Evolutionary conservation across 1,139 yeast species (phyloP).

Genomic region (Candida albicans): DNA sequence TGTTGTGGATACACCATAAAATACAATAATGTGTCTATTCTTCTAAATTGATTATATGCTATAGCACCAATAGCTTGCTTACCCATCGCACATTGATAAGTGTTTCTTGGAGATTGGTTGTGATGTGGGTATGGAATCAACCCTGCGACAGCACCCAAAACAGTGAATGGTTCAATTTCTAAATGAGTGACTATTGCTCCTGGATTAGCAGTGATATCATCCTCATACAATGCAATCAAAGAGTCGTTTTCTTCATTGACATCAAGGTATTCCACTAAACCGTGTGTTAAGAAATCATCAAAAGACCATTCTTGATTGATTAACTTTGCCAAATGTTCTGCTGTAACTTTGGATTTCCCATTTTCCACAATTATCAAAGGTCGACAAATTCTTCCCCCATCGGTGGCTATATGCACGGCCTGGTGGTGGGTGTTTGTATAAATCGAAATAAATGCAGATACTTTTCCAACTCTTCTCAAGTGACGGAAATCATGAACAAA

Average conservation of each 20-base stretch:
- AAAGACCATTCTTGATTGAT: constrained; percentile 73
- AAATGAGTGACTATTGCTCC: constrained; percentile 69
- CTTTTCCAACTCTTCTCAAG: constrained; percentile 79
- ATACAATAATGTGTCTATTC: constrained; percentile 91
- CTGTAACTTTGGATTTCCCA: constrained; percentile 68
- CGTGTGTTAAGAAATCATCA: constrained; percentile 83
- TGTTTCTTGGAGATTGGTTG: constrained; percentile 97
- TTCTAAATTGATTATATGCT: constrained; percentile 92
- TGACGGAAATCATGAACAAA: constrained; percentile 78
- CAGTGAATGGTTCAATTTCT: constrained; percentile 96
- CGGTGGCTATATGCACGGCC: constrained; percentile 97
- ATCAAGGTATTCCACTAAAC: constrained; percentile 93
- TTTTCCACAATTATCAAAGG: constrained; percentile 84
- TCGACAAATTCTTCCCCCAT: constrained; percentile 98
- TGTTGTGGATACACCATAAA: constrained; percentile 98
- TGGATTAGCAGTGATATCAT: constrained; percentile 29
- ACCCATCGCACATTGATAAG: constrained; percentile 99
- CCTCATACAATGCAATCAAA: constrained; percentile 86
- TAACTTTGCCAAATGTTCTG: constrained; percentile 63
- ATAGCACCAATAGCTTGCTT: constrained; percentile 99
- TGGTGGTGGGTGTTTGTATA: constrained; percentile 85
- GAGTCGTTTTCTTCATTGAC: constrained; percentile 98
- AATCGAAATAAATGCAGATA: constrained; percentile 88
- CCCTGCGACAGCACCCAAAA: constrained; percentile 97
- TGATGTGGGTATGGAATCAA: constrained; percentile 99